Evolutionary conservation across 2,329 filamentous ascomycete genomes (phyloP), one percentile per base, ranked within the genome.

Genomic region (Bipolaris gigantea): DNA sequence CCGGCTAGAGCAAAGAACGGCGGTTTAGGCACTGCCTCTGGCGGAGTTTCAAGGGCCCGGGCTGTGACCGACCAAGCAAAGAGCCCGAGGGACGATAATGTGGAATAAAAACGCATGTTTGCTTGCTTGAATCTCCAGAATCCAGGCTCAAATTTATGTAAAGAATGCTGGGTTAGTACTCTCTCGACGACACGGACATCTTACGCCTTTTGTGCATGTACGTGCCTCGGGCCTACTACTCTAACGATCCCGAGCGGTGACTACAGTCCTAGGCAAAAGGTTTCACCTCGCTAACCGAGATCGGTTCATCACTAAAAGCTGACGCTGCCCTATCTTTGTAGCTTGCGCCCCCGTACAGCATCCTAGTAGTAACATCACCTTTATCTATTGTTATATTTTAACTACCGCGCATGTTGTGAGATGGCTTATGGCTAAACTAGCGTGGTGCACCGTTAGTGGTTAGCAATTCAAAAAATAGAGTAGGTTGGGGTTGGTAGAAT

Each of bases 1-100:
- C 72, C 72, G 9, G 71, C 68, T 2, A 75, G 65, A 39, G 72
- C 62, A 53, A 72, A 75, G 16, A 62, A 65, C 3, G 66, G 57
- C 1, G 59, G 54, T 30, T 61, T 65, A 10, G 27, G 21, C 5
- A 25, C 21, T 8, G 44, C 4, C 18, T 25, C 23, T 2, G 46
- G 9, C 15, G 52, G 52, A 15, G 27, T 4, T 30, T 30, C 10
- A 13, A 50, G 39, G 32, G 52, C 55, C 30, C 19, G 27, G 8
- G 44, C 34, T 23, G 33, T 33, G 11, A 35, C 27, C 7, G 48
- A 32, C 2, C 50, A 36, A 13, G 43, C 21, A 25, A 55, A 25
- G 23, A 55, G 36, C 8, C 48, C 19, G 8, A 55, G 15, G 36
- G 38, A 51, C 18, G 42, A 21, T 4, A 55, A 25, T 11, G 48